Base-by-base conservation (phyloP, 2,329 filamentous ascomycete genomes). In the Diaporthe citriasiana region DNA sequence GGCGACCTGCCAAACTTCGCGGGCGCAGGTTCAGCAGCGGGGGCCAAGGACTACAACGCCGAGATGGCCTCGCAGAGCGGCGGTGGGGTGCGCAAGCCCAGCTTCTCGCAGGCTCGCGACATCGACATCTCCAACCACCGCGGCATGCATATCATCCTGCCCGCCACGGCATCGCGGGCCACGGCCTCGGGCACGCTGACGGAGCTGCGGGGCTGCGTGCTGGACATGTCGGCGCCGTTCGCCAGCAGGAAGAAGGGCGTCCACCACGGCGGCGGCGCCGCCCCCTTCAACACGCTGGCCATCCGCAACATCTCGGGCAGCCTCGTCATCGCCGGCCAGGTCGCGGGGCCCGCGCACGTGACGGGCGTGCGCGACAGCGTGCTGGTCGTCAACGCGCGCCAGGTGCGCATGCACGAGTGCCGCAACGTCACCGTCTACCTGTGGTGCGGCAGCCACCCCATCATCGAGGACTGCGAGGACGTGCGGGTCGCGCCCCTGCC, bases 401-500 rank as follows among this genome's bases (percentile, higher is more conserved):
- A 99, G 82, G 95, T 98, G 79, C 90, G 97, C 30, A 96, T 99
- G 86, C 97, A 99, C 81, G 93, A 96, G 77, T 97, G 94, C 80
- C 87, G 85, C 57, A 89, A 95, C 75, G 93, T 97, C 47, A 91
- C 94, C 77, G 88, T 99, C 15, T 98, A 98, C 81, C 86, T 99
- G 74, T 89, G 93, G 77, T 95, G 94, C 80, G 87, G 88, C 1
- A 97, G 94, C 79, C 91, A 95, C 76, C 97, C 97, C 0, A 98
- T 99, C 78, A 97, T 99, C 76, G 97, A 99, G 83, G 93, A 97
- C 77, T 98, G 96, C 81, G 88, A 84, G 33, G 88, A 87, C 19
- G 90, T 99, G 80, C 89, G 92, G 15, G 98, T 99, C 83, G 93
- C 94, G 25, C 92, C 92, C 17, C 85, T 97, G 38, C 95, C 95